Evolutionary conservation across 306 rosid genomes (phyloP).

Genomic region (Alnus rubra): DNA sequence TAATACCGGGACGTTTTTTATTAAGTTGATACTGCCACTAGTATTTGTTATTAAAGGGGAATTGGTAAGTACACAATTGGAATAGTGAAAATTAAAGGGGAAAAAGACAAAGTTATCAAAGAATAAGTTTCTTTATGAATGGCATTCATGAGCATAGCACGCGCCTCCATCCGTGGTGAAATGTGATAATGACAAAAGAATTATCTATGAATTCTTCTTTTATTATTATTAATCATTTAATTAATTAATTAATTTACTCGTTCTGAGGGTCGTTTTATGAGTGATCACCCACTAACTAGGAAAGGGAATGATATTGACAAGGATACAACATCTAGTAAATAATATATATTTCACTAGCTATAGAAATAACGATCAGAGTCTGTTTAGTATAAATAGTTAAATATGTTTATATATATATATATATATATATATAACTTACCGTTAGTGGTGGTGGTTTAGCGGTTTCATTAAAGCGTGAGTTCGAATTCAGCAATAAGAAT

Average conservation of each 20-base stretch:
- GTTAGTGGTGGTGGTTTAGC: too few relatives aligned
- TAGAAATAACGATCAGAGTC: too few relatives aligned
- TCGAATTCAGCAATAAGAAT: too few relatives aligned
- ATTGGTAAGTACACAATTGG: not conserved
- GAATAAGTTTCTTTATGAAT: not conserved
- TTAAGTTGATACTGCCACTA: too few relatives aligned
- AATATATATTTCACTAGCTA: too few relatives aligned
- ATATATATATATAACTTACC: too few relatives aligned
- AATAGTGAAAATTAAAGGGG: not conserved
- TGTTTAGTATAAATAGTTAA: too few relatives aligned
- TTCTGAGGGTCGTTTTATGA: not conserved
- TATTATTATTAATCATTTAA: not conserved
- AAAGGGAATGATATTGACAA: conserved; percentile 4
- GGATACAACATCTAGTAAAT: not conserved
- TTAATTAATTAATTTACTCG: not conserved
- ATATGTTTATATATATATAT: too few relatives aligned
- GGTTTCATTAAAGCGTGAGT: too few relatives aligned
- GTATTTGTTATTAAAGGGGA: too few relatives aligned
- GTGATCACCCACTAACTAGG: conserved; percentile 17
- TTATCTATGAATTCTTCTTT: not conserved
- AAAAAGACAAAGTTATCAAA: not conserved
- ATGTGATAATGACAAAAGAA: conserved; percentile 2
- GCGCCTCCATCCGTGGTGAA: conserved; percentile 2
- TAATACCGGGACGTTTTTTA: too few relatives aligned
- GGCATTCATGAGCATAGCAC: conserved; percentile 11